Conservation (phyloP, 176 grass and related monocot species). For the Oropetium thomaeum region DNA sequence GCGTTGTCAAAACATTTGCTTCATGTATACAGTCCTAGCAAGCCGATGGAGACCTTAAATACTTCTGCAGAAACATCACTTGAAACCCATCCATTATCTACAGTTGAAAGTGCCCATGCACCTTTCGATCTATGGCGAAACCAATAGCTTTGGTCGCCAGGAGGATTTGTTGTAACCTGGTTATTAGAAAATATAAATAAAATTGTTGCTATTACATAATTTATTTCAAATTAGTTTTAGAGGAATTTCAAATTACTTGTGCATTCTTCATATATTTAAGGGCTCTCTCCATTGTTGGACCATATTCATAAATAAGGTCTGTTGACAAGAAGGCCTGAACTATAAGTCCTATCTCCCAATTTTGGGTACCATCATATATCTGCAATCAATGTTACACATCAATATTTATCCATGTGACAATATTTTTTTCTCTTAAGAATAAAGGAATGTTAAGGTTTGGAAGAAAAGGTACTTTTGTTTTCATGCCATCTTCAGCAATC, state of each 20-base stretch:
- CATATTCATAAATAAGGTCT: constrained; percentile 36
- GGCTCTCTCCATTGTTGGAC: constrained; percentile 31
- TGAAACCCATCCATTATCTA: constrained; percentile 38
- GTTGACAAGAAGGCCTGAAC: constrained; percentile 50
- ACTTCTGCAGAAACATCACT: constrained; percentile 21
- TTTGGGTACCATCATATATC: constrained; percentile 51
- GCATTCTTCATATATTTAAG: constrained; percentile 37
- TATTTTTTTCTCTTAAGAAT: too few species aligned
- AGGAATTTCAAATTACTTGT: constrained; percentile 18
- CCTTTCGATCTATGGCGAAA: constrained; percentile 44
- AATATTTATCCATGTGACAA: not conserved
- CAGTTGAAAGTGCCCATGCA: constrained; percentile 38
- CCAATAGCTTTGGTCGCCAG: constrained; percentile 22
- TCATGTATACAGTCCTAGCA: too few species aligned
- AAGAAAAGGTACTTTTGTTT: not conserved
- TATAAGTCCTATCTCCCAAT: constrained; percentile 59
- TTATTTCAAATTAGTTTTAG: too few species aligned
- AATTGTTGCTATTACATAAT: too few species aligned
- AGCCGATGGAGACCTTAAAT: not conserved
- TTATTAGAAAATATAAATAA: not conserved
- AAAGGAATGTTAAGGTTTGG: too few species aligned
- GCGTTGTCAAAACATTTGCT: too few species aligned
- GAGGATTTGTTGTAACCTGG: constrained; percentile 5
- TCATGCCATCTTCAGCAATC: not conserved
- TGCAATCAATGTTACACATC: not conserved